Conservation (phyloP, 1,139 yeast genomes). For the Pichia sp. region DNA sequence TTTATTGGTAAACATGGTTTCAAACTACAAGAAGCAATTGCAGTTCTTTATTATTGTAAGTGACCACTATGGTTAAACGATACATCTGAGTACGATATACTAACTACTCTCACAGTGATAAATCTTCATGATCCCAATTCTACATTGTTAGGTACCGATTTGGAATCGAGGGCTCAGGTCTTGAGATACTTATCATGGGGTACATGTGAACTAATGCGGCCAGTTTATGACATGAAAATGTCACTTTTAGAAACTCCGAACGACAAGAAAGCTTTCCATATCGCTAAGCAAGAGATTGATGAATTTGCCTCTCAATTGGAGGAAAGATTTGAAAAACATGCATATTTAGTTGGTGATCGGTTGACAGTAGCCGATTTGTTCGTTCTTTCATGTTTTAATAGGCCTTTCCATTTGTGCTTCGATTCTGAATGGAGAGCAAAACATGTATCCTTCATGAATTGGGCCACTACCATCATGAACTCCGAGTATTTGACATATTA, state of each 20-base stretch:
- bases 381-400: conserved; percentile 49
- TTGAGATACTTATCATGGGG: conserved; percentile 78
- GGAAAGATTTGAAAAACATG: conserved; percentile 61
- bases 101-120: conserved; percentile 26
- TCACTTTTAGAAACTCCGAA: conserved; percentile 49
- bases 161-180: conserved; percentile 62
- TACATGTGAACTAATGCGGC: conserved; percentile 58
- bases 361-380: conserved; percentile 78
- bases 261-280: conserved; percentile 77
- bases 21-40: conserved; percentile 72
- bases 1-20: conserved; percentile 74
- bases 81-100: conserved; percentile 3
- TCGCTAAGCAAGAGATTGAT: conserved; percentile 30
- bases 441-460: conserved; percentile 74
- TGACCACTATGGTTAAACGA: conserved; percentile 8
- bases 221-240: conserved; percentile 36
- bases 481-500: conserved; percentile 46
- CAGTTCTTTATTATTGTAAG: conserved; percentile 49
- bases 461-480: conserved; percentile 70
- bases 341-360: conserved; percentile 91
- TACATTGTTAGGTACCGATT: conserved; percentile 37
- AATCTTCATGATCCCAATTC: conserved; percentile 31
- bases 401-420: conserved; percentile 62
- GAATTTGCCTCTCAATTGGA: conserved; percentile 40
- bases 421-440: conserved; percentile 72